Base-by-base conservation (phyloP, 2,329 filamentous ascomycete species). In the Hortaea werneckii region DNA sequence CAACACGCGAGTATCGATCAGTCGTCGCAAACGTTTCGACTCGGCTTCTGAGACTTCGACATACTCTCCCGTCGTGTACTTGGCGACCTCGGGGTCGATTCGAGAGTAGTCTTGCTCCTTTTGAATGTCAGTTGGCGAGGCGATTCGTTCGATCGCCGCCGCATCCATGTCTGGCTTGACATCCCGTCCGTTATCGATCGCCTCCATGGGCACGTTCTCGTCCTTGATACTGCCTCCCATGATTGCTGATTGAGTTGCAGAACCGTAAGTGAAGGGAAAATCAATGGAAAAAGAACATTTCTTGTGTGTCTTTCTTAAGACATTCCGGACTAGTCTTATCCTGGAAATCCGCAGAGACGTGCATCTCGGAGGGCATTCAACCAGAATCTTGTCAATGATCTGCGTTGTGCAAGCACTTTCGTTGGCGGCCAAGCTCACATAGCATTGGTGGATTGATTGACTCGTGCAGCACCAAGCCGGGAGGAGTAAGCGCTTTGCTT, bases 71-170 rank as follows among this genome's bases (percentile, higher is more conserved):
- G 72, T 72, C 28, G 79, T 77, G 66, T 88, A 88, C 60, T 81
- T 76, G 42, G 82, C 80, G 32, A 88, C 69, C 65, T 88, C 84
- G 45, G 75, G 72, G 65, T 88, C 84, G 46, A 87, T 73, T 56
- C 75, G 74, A 26, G 71, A 64, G 51, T 76, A 35, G n/a, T 35
- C 32, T 9, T 9, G 9, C 3, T n/a, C 32, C 9, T 35, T 35
- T n/a, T 35, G 8, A n/a, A 35, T 9, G 32, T 35, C 32, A 2
- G 8, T n/a, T 9, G 32, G 32, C 32, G 32, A 35, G 9, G 32
- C 32, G 8, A 35, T 35, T n/a, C 32, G 32, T n/a, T 35, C 32
- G n/a, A 35, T 35, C 32, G 8, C 9, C 9, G 32, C 32, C 4
- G 32, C 32, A 4, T 35, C 32, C n/a, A n/a, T 35, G 8, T 9